Base-by-base conservation (phyloP, 2,329 filamentous ascomycete species). In the Stagonosporopsis cucurbitacearum region DNA sequence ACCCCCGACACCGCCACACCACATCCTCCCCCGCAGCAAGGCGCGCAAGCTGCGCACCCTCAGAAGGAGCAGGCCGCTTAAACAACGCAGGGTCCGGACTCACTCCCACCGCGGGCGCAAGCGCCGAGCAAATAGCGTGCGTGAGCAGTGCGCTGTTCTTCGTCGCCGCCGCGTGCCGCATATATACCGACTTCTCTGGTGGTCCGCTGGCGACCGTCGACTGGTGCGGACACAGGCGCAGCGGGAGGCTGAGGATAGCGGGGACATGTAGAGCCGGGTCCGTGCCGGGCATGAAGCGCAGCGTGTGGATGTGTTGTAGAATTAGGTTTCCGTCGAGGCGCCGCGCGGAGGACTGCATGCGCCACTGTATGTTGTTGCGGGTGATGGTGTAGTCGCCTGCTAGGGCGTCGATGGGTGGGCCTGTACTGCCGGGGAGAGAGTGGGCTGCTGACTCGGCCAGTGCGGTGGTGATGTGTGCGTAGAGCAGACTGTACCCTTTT, bases 141-240 rank as follows among this genome's bases (percentile, higher is more conserved):
- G 25, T 37, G 15, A 51, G 25, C 7, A 51, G 30, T 6, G 22
- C 11, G 15, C 32, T 23, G 5, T 51, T 44, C n/a, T 6, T 20
- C 7, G 42, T 30, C 22, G 26, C n/a, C 6, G n/a, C 9, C 41
- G 17, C 11, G n/a, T 35, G 12, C 15, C 28, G 43, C 30, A 50
- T 19, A 8, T 30, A 28, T 13, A 22, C 32, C 5, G 48, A 32
- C 2, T 23, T 17, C n/a, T 44, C 32, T 2, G 48, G 40, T 6
- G 22, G 17, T n/a, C n/a, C 28, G 22, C 22, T 8, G 22, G n/a
- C 37, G n/a, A 33, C 30, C n/a, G 48, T 51, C 2, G 40, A 51
- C 22, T 51, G 40, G n/a, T 51, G 48, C 17, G 48, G 40, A 7
- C 48, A 51, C 13, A 51, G 32, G 9, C 48, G 39, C 15, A 50